Evolutionary conservation across 2,329 filamentous ascomycete genomes (phyloP).

Genomic region (Alternaria ethzedia): DNA sequence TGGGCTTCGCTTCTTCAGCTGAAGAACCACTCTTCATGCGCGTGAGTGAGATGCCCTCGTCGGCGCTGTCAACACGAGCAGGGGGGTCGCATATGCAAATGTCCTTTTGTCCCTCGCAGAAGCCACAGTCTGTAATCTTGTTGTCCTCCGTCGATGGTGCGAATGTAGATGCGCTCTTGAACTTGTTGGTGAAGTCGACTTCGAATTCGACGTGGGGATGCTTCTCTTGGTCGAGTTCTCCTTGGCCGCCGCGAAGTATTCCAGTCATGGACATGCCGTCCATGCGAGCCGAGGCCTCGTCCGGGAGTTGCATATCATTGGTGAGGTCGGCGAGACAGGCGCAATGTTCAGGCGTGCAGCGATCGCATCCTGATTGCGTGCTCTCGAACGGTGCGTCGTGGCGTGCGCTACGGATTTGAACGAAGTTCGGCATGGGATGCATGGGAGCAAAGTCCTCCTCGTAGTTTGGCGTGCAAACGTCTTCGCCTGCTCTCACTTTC

Average conservation of each 20-base stretch:
- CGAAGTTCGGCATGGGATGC: background rate
- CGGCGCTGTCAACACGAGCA: constrained; percentile 14
- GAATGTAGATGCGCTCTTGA: constrained; percentile 20
- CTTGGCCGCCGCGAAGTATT: constrained; percentile 12
- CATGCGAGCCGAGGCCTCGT: constrained; percentile 15
- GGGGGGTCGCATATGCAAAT: constrained; percentile 42
- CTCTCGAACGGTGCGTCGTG: constrained; percentile 6
- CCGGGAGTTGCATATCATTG: constrained; percentile 24
- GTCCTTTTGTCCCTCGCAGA: constrained; percentile 37
- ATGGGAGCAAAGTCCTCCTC: background rate
- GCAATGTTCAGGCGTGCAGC: constrained; percentile 41
- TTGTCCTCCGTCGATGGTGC: constrained; percentile 22
- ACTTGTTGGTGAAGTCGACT: constrained; percentile 45
- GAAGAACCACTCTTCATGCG: constrained; percentile 6
- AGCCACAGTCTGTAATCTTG: constrained; percentile 36
- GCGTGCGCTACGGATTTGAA: background rate
- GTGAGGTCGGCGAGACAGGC: constrained; percentile 41
- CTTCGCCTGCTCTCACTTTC: background rate
- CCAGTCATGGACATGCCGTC: constrained; percentile 30
- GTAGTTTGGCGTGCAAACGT: background rate
- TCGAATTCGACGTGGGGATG: constrained; percentile 21
- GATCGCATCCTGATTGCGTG: constrained; percentile 29
- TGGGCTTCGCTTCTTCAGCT: constrained; percentile 6
- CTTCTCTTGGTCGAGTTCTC: constrained; percentile 5
- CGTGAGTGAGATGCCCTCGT: constrained; percentile 17